Evolutionary conservation across 306 rosid genomes (phyloP), one percentile per base, ranked within the genome.

Genomic region (Echinosophora koreensis): DNA sequence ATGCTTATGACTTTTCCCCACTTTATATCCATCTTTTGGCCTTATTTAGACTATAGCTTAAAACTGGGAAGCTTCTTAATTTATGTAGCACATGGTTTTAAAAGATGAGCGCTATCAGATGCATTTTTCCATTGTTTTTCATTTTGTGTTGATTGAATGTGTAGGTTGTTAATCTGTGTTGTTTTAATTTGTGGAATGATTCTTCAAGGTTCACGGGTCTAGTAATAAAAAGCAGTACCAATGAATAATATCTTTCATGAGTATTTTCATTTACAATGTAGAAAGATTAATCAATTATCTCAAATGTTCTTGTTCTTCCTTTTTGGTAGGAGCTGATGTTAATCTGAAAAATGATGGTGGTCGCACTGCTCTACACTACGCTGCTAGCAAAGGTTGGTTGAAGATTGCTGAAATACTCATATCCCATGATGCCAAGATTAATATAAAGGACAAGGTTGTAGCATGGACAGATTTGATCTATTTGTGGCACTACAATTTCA

Each of bases 281-380:
- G 59, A 64, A 52, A 54, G 16, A 22, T 56, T 60, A 27, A 12
- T 63, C 30, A 63, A 55, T 58, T 79, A 30, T 79, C 54, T 44
- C 41, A 38, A 74, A 39, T 74, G 57, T 27, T 78, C 41, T 63
- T 38, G 18, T 56, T 77, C 69, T 76, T 65, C 64, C n/a, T 63
- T 18, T 59, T 75, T 66, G 11, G 77, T 81, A 95, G 98, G 93
- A 74, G 97, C 96, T 81, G 90, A 90, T 88, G 88, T 88, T 74
- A 90, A 92, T 87, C 16, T 88, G 65, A 89, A 83, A 85, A 92
- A 92, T 60, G 5, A 58, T 18, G 93, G 98, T 5, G 97, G 97
- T 51, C 92, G 96, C 41, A 82, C 95, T 74, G 96, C 98, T 66
- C 93, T 95, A 87, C 97, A 95, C 76, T 95, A 95, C 83, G 97